Percentiles rank a stretch among this genome's conserved stretches.
Evolutionary conservation across 1,284 basidiomycete species (phyloP).

Genomic region (Cutaneotrichosporon sp.): DNA sequence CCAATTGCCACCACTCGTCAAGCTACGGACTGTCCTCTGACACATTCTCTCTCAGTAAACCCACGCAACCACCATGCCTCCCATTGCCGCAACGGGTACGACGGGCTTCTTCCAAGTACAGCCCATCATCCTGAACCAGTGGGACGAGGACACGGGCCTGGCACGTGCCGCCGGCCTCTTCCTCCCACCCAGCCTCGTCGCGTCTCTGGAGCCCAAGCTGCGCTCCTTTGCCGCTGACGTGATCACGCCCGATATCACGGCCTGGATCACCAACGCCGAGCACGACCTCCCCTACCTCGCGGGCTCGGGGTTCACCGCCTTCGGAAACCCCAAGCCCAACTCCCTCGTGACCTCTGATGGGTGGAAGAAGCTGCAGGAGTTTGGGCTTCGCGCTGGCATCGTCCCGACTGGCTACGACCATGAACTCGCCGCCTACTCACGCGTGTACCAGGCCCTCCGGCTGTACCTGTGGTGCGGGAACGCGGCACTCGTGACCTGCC

Average conservation of each 20-base stretch:
- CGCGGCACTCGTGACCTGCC: constrained; percentile 15
- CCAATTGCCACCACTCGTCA: neutral
- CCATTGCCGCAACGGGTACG: constrained; percentile 14
- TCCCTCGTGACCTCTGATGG: constrained; percentile 21
- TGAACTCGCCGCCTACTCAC: constrained; percentile 9
- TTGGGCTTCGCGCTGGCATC: constrained; percentile 20
- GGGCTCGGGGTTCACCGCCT: constrained; percentile 17
- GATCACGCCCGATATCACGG: neutral
- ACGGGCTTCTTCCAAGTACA: constrained; percentile 22
- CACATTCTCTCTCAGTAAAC: neutral
- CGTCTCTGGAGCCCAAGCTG: neutral
- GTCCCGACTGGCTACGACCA: constrained; percentile 21
- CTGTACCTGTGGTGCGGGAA: constrained; percentile 17
- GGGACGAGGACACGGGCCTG: constrained; percentile 16
- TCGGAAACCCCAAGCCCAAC: constrained; percentile 13
- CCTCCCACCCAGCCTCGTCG: neutral
- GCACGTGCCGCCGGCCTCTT: constrained; percentile 12
- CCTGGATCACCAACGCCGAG: constrained; percentile 19
- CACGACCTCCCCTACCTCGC: constrained; percentile 17
- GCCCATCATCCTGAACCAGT: constrained; percentile 17
- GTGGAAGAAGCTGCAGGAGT: constrained; percentile 24
- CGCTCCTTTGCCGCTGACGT: constrained; percentile 11
- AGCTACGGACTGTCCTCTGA: neutral
- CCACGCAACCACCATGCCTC: neutral
- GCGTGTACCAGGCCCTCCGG: constrained; percentile 17